Evolutionary conservation across 345 rosid genomes (phyloP).

Genomic region (Moricandia moricandioides): DNA sequence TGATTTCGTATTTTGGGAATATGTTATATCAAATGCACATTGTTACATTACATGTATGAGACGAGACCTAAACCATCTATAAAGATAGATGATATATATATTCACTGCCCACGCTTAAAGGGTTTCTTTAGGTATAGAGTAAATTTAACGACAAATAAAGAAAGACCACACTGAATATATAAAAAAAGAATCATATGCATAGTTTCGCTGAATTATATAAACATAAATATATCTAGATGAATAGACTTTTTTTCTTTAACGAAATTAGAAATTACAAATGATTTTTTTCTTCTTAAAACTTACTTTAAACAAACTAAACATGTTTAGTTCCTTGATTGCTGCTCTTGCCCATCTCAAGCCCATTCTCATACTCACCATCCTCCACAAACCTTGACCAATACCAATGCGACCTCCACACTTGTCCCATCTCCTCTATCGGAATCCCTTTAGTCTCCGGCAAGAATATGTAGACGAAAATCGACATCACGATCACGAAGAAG

Average conservation of each 20-base stretch:
- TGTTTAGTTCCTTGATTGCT: constrained; percentile 32
- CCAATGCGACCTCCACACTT: constrained; percentile 44
- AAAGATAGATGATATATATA: neutral
- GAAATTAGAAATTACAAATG: constrained; percentile 17
- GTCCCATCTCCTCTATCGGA: constrained; percentile 43
- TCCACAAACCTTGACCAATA: constrained; percentile 40
- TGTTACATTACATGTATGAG: neutral
- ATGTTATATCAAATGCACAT: neutral
- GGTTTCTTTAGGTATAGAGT: neutral
- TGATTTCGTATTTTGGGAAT: neutral
- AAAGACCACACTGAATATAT: neutral
- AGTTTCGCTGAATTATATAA: constrained; percentile 24
- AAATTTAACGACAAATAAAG: neutral
- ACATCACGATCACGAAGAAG: constrained; percentile 38
- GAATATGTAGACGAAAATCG: constrained; percentile 35
- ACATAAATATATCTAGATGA: constrained; percentile 20
- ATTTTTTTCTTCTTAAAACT: neutral
- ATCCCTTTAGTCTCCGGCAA: constrained; percentile 41
- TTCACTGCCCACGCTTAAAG: neutral
- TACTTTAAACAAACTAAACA: neutral
- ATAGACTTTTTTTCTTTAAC: constrained; percentile 16
- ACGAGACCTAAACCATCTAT: neutral
- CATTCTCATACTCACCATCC: constrained; percentile 37
- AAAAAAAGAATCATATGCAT: constrained; percentile 16
- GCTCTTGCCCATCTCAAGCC: constrained; percentile 33